Base-by-base conservation (phyloP, 192 early-diverging fungal species). In the Gigaspora rosea region DNA sequence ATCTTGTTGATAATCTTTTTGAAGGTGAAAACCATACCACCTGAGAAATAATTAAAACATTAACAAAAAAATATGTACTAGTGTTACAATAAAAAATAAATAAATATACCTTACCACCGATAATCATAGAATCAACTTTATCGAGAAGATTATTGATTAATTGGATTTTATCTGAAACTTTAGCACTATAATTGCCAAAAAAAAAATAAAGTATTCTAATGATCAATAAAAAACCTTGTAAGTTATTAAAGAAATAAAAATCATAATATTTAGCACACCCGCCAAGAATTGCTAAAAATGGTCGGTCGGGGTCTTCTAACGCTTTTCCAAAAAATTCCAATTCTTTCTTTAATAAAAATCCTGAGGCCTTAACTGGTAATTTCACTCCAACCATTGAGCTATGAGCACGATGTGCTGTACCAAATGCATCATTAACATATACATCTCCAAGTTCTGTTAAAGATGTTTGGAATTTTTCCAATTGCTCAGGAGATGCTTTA, bases 341-440 rank as follows among this genome's bases (percentile, higher is more conserved):
- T 88, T 99, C 97, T 88, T 96, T 96, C 88, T 97, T 94, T 95
- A 99, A 97, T 83, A 99, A 86, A 85, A 99, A 93, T 54, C 97
- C 97, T 56, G 97, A 94, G 50, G 97, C 97, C 71, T 92, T 90
- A 67, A 91, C 85, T 58, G 95, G 92, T 75, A 99, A 86, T 75
- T 95, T 86, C 49, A 99, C 92, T 58, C 97, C 97, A 68, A 99
- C 97, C 93, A 98, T 97, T 71, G 94, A 95, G 78, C 91, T 94
- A 90, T 99, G 97, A 32, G 97, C 95, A 77, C 97, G 94, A 86
- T 99, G 97, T 72, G 97, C 96, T 18, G 97, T 99, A 67, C 97
- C 97, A 83, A 99, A 99, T 32, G 97, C 97, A 82, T 99, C 97
- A 88, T 99, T 99, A 73, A 99, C 89, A 80, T 97, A 99, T 47